phyloP scores from a whole-genome alignment of 73 alveolate species.

The Symbiodinium natans region DNA sequence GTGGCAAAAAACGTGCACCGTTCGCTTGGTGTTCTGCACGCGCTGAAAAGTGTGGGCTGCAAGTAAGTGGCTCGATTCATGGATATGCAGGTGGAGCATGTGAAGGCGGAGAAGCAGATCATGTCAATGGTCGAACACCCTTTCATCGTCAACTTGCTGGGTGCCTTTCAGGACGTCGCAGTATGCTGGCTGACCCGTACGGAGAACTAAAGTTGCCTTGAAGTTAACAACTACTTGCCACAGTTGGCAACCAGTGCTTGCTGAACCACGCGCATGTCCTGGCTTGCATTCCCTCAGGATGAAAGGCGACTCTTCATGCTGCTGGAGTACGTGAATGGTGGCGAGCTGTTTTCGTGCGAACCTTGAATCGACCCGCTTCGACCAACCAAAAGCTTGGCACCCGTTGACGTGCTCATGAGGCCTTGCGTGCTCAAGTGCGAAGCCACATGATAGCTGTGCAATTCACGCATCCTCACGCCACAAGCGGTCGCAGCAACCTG shows the following conservation, averaged over 20 bases:
- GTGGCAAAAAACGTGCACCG: too few species aligned
- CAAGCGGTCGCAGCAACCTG: too few species aligned
- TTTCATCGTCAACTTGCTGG: slow-evolving; percentile 94
- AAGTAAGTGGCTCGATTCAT: too few species aligned
- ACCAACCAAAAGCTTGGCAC: too few species aligned
- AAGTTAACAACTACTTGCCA: too few species aligned
- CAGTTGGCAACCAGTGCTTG: too few species aligned
- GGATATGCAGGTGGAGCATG: slow-evolving; percentile 95
- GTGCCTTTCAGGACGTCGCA: slow-evolving; percentile 39
- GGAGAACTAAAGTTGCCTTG: not conserved
- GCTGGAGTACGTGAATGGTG: slow-evolving; percentile 94
- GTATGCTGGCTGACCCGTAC: not conserved
- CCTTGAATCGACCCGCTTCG: not conserved
- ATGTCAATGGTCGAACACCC: slow-evolving; percentile 95
- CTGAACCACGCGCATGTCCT: too few species aligned
- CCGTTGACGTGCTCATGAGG: too few species aligned
- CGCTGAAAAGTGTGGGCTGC: too few species aligned
- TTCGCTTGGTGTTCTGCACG: not conserved
- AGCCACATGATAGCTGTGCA: too few species aligned
- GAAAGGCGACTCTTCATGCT: slow-evolving; percentile 87
- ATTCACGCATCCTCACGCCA: too few species aligned
- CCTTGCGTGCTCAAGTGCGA: too few species aligned
- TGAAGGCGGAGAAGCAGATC: slow-evolving; percentile 94
- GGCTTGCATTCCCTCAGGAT: slow-evolving; percentile 84
- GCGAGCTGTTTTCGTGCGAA: slow-evolving; percentile 94